Evolutionary conservation across 164 flowering plant species (phyloP).

Genomic region (Chimonanthus praecox): DNA sequence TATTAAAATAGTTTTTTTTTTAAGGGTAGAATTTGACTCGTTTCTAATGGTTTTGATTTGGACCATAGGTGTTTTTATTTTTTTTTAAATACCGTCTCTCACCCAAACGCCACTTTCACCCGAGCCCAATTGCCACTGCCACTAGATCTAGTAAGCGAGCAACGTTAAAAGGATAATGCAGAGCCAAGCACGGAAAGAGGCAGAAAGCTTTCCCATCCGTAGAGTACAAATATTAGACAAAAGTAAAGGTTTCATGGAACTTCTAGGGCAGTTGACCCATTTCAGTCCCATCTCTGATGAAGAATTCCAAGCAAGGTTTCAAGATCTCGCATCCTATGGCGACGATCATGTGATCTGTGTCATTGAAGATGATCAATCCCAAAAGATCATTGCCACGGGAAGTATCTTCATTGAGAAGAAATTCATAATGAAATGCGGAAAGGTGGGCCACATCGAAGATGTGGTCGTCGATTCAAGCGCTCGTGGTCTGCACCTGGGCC

Average conservation of each 20-base stretch:
- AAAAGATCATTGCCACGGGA: constrained; percentile 68
- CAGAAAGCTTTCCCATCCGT: constrained; percentile 27
- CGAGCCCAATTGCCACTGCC: too few relatives aligned
- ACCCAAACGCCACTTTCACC: too few relatives aligned
- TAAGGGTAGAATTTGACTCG: too few relatives aligned
- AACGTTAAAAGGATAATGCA: background rate
- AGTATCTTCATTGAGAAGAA: constrained; percentile 79
- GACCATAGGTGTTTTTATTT: too few relatives aligned
- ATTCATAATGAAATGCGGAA: constrained; percentile 72
- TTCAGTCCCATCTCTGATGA: constrained; percentile 58
- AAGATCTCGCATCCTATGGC: constrained; percentile 48
- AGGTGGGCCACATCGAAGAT: constrained; percentile 89
- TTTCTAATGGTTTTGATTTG: too few relatives aligned
- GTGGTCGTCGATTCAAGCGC: constrained; percentile 71
- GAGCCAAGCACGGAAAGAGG: background rate
- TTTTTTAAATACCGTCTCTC: too few relatives aligned
- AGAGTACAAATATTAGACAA: constrained; percentile 60
- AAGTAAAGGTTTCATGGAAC: constrained; percentile 64
- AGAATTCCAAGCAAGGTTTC: constrained; percentile 55
- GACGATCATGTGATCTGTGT: constrained; percentile 75
- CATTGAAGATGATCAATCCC: constrained; percentile 51
- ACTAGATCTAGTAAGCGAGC: too few relatives aligned
- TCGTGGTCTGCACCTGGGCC: constrained; percentile 69
- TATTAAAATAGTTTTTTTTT: too few relatives aligned
- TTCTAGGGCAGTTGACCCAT: constrained; percentile 56